Base-by-base conservation (phyloP, 805 yeast species). In the Cyberlindnera samutprakarnensis region DNA sequence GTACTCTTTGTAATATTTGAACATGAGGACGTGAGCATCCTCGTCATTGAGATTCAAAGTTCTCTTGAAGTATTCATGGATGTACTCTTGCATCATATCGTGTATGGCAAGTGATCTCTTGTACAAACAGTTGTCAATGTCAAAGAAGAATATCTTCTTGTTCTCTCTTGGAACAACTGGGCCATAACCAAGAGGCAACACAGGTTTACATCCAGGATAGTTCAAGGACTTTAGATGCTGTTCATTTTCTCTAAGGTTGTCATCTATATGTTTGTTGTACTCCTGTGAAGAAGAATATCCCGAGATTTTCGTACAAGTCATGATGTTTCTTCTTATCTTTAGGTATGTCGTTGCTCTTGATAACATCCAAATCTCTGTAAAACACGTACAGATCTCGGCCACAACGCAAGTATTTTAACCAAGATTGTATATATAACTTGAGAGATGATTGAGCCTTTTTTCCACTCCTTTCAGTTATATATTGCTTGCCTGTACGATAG, bases 41-140 rank as follows among this genome's bases (percentile, higher is more conserved):
- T 76, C 80, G 41, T 78, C 86, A 28, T 66, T 62, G 25, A 90
- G 59, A 14, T 64, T 51, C 32, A 90, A 64, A 29, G 69, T 66
- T 33, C 68, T 67, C 46, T 76, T 79, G 62, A 92, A 86, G 57
- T 81, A 90, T 28, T 78, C 62, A 43, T 84, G 90, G 45, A 92
- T 90, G 39, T 77, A 78, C 13, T 72, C 75, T 49, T 82, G 94
- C 96, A 90, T 90, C 57, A 85, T 53, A 44, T 82, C 92, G 47
- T 81, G 94, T 46, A 90, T 82, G 53, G 68, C 68, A 16, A 83
- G 71, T 2, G 86, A 75, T 36, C 87, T 64, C 32, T 72, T 68
- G 59, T 90, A 90, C 19, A 90, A 68, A 54, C 96, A 87, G 56
- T 90, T 90, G 62, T 90, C 98, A 33, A 90, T 86, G 54, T 90